These are phyloP conservation scores for Alternaria arborescens DNA, from an alignment of 2,329 filamentous ascomycete species.

Conservation along the genomic window DNA sequence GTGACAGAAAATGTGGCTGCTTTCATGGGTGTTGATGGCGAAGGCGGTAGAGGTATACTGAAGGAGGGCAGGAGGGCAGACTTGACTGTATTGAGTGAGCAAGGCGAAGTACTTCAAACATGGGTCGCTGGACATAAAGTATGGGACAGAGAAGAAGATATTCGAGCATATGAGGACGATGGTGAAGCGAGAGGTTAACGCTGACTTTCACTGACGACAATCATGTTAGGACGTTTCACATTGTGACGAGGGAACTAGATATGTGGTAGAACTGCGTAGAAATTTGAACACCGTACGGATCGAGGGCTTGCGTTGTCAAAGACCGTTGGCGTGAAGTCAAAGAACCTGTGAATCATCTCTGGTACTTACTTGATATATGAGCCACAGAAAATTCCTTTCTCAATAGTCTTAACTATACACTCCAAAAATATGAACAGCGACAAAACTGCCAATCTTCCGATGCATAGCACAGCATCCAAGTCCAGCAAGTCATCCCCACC, in stretches of 20 bases:
- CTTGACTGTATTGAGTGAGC: conserved; percentile 58
- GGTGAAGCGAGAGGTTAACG: conserved; percentile 34
- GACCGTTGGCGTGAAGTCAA: not conserved
- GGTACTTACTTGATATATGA: not conserved
- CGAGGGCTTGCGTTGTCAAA: not conserved
- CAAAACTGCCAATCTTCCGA: not conserved
- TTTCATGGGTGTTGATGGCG: conserved; percentile 58
- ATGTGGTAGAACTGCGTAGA: not conserved
- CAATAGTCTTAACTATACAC: not conserved
- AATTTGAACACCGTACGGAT: not conserved
- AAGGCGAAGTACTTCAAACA: conserved; percentile 60
- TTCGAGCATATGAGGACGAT: conserved; percentile 37
- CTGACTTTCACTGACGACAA: not conserved
- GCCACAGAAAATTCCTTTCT: not conserved
- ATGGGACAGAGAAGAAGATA: conserved; percentile 53
- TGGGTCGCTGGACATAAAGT: conserved; percentile 60
- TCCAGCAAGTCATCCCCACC: not conserved
- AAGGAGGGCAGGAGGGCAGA: conserved; percentile 58
- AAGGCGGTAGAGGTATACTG: conserved; percentile 54
- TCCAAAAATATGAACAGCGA: not conserved
- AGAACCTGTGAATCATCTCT: not conserved
- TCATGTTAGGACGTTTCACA: not conserved
- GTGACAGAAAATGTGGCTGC: conserved; percentile 61
- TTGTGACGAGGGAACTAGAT: not conserved
- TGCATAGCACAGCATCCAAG: not conserved